Percentiles rank a stretch among this genome's conserved stretches.
phyloP scores from a whole-genome alignment of 2,329 filamentous ascomycete genomes.

The Aspergillus calidoustus region DNA sequence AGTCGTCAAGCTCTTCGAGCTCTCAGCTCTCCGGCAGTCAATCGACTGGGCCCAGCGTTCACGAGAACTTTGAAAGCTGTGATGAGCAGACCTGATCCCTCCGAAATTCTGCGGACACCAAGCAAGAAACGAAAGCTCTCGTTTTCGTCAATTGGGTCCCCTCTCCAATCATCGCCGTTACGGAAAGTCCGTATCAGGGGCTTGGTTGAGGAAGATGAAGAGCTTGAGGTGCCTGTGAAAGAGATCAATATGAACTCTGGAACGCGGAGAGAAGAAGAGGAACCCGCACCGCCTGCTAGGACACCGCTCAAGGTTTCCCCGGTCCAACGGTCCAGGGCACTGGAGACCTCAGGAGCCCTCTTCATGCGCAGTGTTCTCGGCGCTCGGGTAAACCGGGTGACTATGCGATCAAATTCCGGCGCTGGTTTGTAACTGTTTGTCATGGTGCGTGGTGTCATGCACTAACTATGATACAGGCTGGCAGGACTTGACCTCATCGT shows the following conservation, averaged over 20 bases:
- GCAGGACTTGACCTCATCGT: constrained; percentile 63
- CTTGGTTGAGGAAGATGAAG: constrained; percentile 36
- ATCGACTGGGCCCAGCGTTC: constrained; percentile 48
- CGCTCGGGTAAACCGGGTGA: constrained; percentile 36
- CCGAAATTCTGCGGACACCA: constrained; percentile 42
- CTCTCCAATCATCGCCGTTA: constrained; percentile 55
- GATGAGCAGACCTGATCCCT: constrained; percentile 34
- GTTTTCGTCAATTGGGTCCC: constrained; percentile 51
- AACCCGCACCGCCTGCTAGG: constrained; percentile 26
- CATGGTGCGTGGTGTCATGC: constrained; percentile 1
- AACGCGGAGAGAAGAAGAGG: constrained; percentile 22
- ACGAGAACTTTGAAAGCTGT: constrained; percentile 41
- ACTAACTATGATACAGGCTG: constrained; percentile 49
- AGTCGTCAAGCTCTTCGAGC: constrained; percentile 51
- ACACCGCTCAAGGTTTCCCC: constrained; percentile 34
- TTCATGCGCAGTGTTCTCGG: constrained; percentile 45
- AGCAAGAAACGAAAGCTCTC: constrained; percentile 53
- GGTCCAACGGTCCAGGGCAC: constrained; percentile 40
- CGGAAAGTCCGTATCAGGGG: constrained; percentile 45
- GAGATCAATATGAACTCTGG: constrained; percentile 31
- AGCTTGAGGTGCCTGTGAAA: constrained; percentile 32
- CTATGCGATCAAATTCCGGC: constrained; percentile 41
- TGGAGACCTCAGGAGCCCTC: constrained; percentile 44
- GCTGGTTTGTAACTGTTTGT: constrained; percentile 37
- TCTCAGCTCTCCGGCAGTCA: constrained; percentile 49